Base-by-base conservation (phyloP, 73 alveolate genomes). In the Tetrahymena elliotti region DNA sequence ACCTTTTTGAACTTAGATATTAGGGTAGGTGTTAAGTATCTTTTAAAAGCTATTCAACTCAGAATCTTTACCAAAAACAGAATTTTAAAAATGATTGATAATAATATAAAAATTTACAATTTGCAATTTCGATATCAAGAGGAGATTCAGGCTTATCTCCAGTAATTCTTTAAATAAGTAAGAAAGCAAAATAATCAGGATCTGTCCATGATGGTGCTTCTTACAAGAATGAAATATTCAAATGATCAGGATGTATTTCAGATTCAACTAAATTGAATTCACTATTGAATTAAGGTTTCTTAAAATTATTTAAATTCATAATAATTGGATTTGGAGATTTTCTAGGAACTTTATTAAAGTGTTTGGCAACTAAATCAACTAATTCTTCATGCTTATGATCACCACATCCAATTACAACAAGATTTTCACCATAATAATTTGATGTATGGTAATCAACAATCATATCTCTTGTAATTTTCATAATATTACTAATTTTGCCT, bases 341-440 rank as follows among this genome's bases (percentile, higher is more conserved):
- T 93, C 93, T 97, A 27, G 97, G 98, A 37, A 98, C 83, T 34
- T 82, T 94, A 33, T 95, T 94, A 94, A 98, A 97, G 88, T 95
- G 94, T 31, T 96, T 96, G 41, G 97, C 97, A 4, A 97, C 98
- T 31, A 94, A 83, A n/a, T 97, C 98, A 36, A 98, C 98, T 47
- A 98, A 84, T 53, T 95, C 93, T 18, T 97, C 96, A 93, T 98
- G 99, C 33, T 97, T 83, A 37, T 98, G 96, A 94, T 97, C 95
- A 68, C 99, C 99, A 52, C 98, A 97, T 22, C 99, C 99, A 22
- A 98, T 97, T 27, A 98, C 96, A 18, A 98, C 98, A 38, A 98
- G 92, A 93, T 97, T 98, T 54, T 96, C 98, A 15, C 99, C 99
- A 92, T 38, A 96, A 95, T 98, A 98, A 93, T 97, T 96, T 9